Percentiles rank a stretch among this genome's conserved stretches.
These are phyloP conservation scores for Boletus subparvulus DNA, from an alignment of 768 basidiomycete species.

Conservation along the genomic window DNA sequence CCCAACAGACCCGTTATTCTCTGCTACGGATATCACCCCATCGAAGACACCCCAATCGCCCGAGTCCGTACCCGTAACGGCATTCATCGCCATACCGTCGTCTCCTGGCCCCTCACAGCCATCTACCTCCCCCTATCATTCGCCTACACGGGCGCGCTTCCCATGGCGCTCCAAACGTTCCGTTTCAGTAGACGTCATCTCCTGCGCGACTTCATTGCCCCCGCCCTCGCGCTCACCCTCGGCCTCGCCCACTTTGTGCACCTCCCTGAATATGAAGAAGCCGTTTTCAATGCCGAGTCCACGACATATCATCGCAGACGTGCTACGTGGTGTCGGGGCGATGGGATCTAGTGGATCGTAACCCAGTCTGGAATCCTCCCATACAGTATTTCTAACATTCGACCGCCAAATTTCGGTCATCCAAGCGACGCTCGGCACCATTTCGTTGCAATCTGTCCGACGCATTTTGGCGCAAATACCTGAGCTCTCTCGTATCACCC, in stretches of 20 bases:
- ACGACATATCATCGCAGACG: conserved; percentile 34
- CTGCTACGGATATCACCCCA: background rate
- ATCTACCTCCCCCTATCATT: background rate
- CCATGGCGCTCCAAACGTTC: conserved; percentile 13
- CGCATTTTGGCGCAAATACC: too few relatives aligned
- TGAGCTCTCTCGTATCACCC: background rate
- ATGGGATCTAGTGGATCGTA: conserved; percentile 19
- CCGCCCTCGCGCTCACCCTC: conserved; percentile 1
- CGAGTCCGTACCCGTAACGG: background rate
- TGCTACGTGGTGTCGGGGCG: conserved; percentile 45
- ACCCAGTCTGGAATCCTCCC: background rate
- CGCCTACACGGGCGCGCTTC: conserved; percentile 2
- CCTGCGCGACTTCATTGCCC: background rate
- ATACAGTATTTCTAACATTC: background rate
- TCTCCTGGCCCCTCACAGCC: background rate
- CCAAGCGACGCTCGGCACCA: background rate
- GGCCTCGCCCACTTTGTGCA: conserved; percentile 4
- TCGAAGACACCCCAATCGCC: background rate
- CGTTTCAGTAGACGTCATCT: background rate
- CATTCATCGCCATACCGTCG: background rate
- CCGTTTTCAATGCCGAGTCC: conserved; percentile 16
- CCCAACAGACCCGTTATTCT: background rate
- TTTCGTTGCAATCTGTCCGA: background rate
- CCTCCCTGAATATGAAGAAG: conserved; percentile 11
- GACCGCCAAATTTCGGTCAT: background rate